Base-by-base conservation (phyloP, 306 rosid species). In the Cicer judaicum region DNA sequence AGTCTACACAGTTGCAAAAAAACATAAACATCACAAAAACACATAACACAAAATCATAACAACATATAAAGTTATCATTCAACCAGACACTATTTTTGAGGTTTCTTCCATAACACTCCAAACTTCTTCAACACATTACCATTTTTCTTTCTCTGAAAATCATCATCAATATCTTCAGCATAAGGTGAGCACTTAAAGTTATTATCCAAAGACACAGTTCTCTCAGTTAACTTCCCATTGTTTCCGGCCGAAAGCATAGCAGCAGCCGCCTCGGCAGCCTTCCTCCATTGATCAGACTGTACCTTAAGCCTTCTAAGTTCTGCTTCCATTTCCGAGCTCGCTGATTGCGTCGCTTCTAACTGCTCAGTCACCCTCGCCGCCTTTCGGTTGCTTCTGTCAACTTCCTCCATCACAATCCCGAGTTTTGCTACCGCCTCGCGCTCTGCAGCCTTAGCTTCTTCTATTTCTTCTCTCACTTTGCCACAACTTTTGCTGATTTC, bases 181-280 rank as follows among this genome's bases (percentile, higher is more conserved):
- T 57, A 89, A 1, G 94, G 84, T 4, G 93, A 86, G 68, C 87
- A 81, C 79, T 86, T 92, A 41, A 86, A 92, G 87, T 42, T 88
- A 83, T 79, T 84, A 72, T 92, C 95, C 90, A 95, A 68, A 40
- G 98, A 89, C 38, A 79, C 88, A 6, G 86, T 81, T 79, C 96
- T 85, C 53, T 95, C 98, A 42, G 93, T 84, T 78, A 95, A 21
- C 85, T 85, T 90, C 71, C 95, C 95, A 7, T 88, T 88, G 74
- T 85, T 90, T 38, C 98, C 98, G 0, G 92, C 86, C 5, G 99
- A 88, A 65, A 95, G 88, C 85, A 92, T 92, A n/a, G 99, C 54
- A 3, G 98, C 98, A 9, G 99, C 99, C 1, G 99, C 98, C 63
- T 95, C 99, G 2, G 99, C 99, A 5, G 99, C 99, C 70, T 95